Conservation (phyloP, 164 flowering plant genomes). For the Annona squamosa region DNA sequence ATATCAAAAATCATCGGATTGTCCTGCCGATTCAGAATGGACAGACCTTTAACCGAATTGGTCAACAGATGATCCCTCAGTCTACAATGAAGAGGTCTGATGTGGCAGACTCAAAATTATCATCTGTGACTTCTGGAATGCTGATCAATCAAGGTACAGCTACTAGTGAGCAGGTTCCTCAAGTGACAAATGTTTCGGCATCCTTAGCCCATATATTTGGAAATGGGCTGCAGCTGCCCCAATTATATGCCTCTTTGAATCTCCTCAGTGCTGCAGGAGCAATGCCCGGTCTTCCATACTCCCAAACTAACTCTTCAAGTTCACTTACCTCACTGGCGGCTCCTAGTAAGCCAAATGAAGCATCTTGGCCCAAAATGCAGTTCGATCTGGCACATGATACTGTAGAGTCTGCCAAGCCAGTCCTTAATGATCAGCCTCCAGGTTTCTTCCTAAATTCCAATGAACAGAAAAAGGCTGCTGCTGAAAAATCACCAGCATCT, state of each 20-base stretch:
- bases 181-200: constrained; percentile 37
- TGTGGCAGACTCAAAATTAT: constrained; percentile 10
- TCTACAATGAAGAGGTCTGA: constrained; percentile 13
- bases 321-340: constrained; percentile 13
- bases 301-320: constrained; percentile 15
- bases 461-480: constrained; percentile 13
- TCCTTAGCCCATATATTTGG: constrained; percentile 53
- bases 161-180: constrained; percentile 33
- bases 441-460: constrained; percentile 3
- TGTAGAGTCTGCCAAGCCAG: constrained; percentile 20
- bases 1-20: constrained; percentile 11
- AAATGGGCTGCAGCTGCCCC: constrained; percentile 45
- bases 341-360: constrained; percentile 18
- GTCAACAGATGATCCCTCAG: background rate
- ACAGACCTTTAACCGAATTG: background rate
- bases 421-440: constrained; percentile 5
- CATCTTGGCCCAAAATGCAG: constrained; percentile 18
- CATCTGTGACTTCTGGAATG: constrained; percentile 20
- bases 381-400: constrained; percentile 34
- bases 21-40: constrained; percentile 14
- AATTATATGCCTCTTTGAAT: constrained; percentile 37
- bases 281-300: constrained; percentile 15
- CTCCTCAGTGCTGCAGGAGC: constrained; percentile 19
- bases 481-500: constrained; percentile 10
- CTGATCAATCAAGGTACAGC: constrained; percentile 20